Percentiles rank a stretch among this genome's conserved stretches.
phyloP scores from a whole-genome alignment of 305 asterid species.

The Fraxinus latifolia region DNA sequence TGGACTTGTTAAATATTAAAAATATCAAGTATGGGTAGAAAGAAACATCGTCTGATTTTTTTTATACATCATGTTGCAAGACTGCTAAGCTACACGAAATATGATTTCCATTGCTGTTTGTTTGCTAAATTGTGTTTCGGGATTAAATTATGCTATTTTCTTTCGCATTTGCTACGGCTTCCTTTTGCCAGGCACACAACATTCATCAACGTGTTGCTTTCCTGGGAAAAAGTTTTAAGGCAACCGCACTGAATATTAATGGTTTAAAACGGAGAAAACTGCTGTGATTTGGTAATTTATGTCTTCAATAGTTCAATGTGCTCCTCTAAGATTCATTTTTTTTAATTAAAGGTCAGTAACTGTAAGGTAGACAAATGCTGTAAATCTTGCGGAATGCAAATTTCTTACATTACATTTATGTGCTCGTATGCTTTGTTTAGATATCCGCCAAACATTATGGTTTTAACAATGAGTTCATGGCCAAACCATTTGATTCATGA shows the following conservation, averaged over 20 bases:
- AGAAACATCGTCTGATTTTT: background rate
- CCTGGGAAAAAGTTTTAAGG: background rate
- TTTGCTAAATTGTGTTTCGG: background rate
- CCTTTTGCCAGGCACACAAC: background rate
- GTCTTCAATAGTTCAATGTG: background rate
- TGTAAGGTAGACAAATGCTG: background rate
- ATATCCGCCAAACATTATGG: background rate
- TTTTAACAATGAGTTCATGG: background rate
- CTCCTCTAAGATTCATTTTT: background rate
- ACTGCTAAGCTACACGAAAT: background rate
- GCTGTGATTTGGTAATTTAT: background rate
- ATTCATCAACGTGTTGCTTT: background rate
- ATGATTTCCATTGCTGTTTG: background rate
- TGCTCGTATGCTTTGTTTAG: background rate
- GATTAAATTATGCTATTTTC: background rate
- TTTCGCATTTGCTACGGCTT: background rate
- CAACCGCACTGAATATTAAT: background rate
- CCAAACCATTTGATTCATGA: background rate
- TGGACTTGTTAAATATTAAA: background rate
- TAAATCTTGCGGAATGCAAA: background rate
- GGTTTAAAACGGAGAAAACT: background rate
- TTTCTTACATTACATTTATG: background rate
- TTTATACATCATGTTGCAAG: background rate
- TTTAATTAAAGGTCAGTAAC: background rate
- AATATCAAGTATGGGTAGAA: background rate